A percentile compares a stretch with the other conserved stretches of the same genome.
Conservation (phyloP, 2,329 filamentous ascomycete species). For the Pochonia chlamydosporia region DNA sequence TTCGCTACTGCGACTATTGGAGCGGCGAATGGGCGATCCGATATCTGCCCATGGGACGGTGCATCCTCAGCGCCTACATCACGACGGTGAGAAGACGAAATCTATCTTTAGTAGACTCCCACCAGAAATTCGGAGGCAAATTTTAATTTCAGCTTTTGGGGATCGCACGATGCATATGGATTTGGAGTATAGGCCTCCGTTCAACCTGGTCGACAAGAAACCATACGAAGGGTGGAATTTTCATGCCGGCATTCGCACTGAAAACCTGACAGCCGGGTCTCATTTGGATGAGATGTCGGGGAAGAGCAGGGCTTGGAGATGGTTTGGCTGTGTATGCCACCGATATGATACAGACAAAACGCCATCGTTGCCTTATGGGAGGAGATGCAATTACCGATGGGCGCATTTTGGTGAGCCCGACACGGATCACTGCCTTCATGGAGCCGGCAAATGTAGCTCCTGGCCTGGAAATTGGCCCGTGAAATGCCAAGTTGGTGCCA, state of each 20-base stretch:
- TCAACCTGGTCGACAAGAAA: slow-evolving; percentile 8
- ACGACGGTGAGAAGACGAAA: too few species aligned
- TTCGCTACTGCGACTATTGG: neutral
- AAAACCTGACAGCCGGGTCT: slow-evolving; percentile 1
- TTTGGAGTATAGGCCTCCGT: slow-evolving; percentile 14
- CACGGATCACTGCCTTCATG: slow-evolving; percentile 10
- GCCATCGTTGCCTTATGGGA: slow-evolving; percentile 8
- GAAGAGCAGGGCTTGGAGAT: slow-evolving; percentile 13
- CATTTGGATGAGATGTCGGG: slow-evolving; percentile 7
- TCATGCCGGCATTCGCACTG: slow-evolving; percentile 7
- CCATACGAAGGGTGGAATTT: slow-evolving; percentile 4
- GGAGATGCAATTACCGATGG: slow-evolving; percentile 10
- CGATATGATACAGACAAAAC: slow-evolving; percentile 10
- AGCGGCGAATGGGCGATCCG: neutral
- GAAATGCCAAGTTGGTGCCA: slow-evolving; percentile 18
- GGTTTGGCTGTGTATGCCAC: slow-evolving; percentile 22
- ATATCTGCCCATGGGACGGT: neutral
- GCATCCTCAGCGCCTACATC: neutral
- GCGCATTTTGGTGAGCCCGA: slow-evolving; percentile 11
- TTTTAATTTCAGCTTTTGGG: slow-evolving; percentile 16
- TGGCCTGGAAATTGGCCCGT: slow-evolving; percentile 13
- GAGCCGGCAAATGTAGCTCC: slow-evolving; percentile 9
- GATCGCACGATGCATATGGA: slow-evolving; percentile 17
- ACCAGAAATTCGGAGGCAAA: slow-evolving; percentile 19
- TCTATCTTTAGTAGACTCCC: slow-evolving; percentile 13